Evolutionary conservation across 176 grass and related monocot species (phyloP), one percentile per base, ranked within the genome.

Genomic region (Panicum miliaceum): DNA sequence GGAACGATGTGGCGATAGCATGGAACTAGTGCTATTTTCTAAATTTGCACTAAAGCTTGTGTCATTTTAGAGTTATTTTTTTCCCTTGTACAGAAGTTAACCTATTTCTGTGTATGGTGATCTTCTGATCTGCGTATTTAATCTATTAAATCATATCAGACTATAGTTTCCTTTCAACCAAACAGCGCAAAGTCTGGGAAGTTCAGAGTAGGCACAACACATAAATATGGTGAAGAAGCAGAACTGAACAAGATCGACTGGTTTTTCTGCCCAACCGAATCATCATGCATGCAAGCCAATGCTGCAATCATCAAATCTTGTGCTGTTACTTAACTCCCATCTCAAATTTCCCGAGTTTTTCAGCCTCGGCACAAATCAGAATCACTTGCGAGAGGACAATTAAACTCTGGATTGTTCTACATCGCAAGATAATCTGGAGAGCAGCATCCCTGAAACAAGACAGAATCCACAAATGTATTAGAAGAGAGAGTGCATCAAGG

Each of bases 291-390:
- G 52, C 19, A 56, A 56, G 59, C 4, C 7, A 3, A 51, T 51
- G 47, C 26, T 38, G 19, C 20, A 25, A 70, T 11, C 34, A 46
- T 54, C 8, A 18, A 53, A 83, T 83, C 1, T 83, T 64, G 43
- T 88, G 73, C 67, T 73, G 80, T 88, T 83, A 83, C 82, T 88
- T 83, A 88, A 83, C 86, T 79, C 72, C 72, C 37, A 78, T 77
- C 80, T 64, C 64, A 78, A 32, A 32, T 1, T 32, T 32, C 29
- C 29, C 29, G 29, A 32, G 29, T 32, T 32, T 32, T 32, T 32
- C 29, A 32, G 29, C 29, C 29, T 32, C 29, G 29, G 29, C 29
- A 32, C 29, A 32, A 32, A 32, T 32, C 29, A 32, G 29, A 32
- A 32, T 32, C 29, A 32, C 29, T 32, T 32, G 29, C 29, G 29